These are phyloP conservation scores for Wickerhamomyces chaumierensis DNA, from an alignment of 805 yeast genomes.

Conservation along the genomic window DNA sequence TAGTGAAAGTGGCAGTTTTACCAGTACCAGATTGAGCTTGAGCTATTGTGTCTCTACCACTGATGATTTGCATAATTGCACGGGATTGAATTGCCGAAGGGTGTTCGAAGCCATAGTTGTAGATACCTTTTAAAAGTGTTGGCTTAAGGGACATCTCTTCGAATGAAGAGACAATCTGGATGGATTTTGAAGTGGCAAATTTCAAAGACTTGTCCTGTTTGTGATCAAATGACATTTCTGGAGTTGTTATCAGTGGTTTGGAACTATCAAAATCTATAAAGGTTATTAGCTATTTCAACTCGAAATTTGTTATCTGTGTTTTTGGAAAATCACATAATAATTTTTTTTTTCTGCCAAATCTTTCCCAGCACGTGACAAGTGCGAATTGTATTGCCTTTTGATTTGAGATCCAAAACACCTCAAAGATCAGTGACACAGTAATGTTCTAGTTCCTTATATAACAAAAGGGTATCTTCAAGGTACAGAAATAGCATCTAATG, in stretches of 20 bases:
- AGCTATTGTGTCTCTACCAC: constrained; percentile 91
- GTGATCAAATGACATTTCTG: constrained; percentile 45
- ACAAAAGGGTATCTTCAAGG: too few species aligned
- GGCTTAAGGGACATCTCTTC: constrained; percentile 74
- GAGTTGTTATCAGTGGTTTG: neutral
- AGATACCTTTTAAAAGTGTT: constrained; percentile 50
- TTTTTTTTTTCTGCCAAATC: neutral
- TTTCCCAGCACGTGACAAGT: too few species aligned
- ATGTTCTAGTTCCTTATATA: too few species aligned
- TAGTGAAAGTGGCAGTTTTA: constrained; percentile 96
- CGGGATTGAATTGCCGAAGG: constrained; percentile 98
- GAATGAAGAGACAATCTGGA: constrained; percentile 45
- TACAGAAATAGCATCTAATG: neutral
- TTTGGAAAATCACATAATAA: neutral
- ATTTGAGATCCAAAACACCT: too few species aligned
- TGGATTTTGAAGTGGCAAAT: constrained; percentile 50
- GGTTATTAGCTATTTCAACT: too few species aligned
- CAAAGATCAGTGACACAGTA: too few species aligned
- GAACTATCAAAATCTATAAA: too few species aligned
- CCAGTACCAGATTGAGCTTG: constrained; percentile 99
- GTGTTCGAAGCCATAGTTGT: constrained; percentile 85
- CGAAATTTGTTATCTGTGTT: neutral
- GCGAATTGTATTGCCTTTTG: too few species aligned
- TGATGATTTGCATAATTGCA: constrained; percentile 90
- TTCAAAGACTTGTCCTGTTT: constrained; percentile 47